A percentile compares a stretch with the other conserved stretches of the same genome.
These are phyloP conservation scores for Pilaira anomala DNA, from an alignment of 192 early-diverging fungal species.

Conservation along the genomic window DNA sequence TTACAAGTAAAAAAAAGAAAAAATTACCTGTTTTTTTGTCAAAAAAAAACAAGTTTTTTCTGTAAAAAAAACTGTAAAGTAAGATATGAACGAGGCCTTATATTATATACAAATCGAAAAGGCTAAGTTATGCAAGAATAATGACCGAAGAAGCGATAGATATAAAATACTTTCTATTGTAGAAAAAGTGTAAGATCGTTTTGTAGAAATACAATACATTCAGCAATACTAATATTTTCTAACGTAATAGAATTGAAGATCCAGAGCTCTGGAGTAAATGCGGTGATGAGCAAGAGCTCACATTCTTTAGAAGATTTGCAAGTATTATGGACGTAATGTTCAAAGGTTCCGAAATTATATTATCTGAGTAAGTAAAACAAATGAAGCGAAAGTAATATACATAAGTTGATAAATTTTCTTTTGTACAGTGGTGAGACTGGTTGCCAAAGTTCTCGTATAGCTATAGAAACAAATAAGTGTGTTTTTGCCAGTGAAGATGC, in stretches of 20 bases:
- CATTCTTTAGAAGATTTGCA: background rate
- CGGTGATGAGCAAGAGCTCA: conserved; percentile 2
- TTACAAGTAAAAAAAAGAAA: no score
- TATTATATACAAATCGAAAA: conserved; percentile 8
- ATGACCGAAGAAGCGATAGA: background rate
- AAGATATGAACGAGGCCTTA: background rate
- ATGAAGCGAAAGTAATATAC: conserved; percentile 3
- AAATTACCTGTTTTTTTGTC: no score
- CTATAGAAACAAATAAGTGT: background rate
- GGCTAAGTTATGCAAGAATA: background rate
- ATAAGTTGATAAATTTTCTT: conserved; percentile 5
- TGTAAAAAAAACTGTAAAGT: no score
- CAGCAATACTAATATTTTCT: conserved; percentile 1
- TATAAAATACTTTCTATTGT: background rate
- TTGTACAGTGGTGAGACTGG: conserved; percentile 2
- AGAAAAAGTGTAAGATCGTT: conserved; percentile 3
- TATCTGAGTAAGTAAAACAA: conserved; percentile 8
- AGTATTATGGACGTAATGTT: conserved; percentile 6
- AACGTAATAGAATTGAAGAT: conserved; percentile 4
- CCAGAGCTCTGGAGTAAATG: background rate
- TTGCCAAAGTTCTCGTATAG: conserved; percentile 1
- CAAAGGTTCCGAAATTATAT: background rate
- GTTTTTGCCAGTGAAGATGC: background rate
- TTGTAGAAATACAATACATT: conserved; percentile 11
- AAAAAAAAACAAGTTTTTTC: no score